Base-by-base conservation (phyloP, 2,329 filamentous ascomycete genomes). In the Xylariales sp. region DNA sequence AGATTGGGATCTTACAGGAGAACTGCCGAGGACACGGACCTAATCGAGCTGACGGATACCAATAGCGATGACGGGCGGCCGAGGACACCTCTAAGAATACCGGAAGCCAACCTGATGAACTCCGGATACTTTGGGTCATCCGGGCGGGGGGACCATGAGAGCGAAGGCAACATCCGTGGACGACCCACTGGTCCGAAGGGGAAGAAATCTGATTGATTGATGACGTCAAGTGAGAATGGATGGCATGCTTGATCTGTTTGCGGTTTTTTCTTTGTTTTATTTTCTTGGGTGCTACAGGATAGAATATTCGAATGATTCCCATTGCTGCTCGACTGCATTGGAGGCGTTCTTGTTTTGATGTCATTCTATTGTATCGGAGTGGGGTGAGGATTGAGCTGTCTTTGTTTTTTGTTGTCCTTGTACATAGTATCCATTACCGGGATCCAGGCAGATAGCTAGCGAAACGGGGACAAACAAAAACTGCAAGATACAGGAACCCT, bases 1-100 rank as follows among this genome's bases (percentile, higher is more conserved):
- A 60, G 65, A 18, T 43, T 67, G n/a, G 64, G 65, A 15, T 53
- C 60, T 42, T 53, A 57, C 49, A 49, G 55, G 51, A 69, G 56
- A 50, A 54, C 54, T 45, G 63, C 65, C 15, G 68, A 69, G 13
- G 57, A 74, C 12, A 69, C 74, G 4, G 84, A 88, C 59, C 60
- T 88, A 28, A 89, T 89, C 53, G 85, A 89, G 56, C 66, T 89
- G 43, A 72, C 78, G 15, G 81, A 87, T 52, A 69, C 74, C 16
- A 66, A 67, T 16, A 75, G 72, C 51, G 75, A 80, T 37, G 76
- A 80, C 44, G 73, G 70, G 29, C 59, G 56, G 23, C 40, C 53
- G 29, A 40, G 49, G 24, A 40, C 40, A 14, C 21, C 40, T 6
- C 38, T 38, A 29, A 31, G 49, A 13, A 24, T 45, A 29, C 45